Evolutionary conservation across 257 asterid species (phyloP), one percentile per base, ranked within the genome.

Genomic region (Henckelia pumila): DNA sequence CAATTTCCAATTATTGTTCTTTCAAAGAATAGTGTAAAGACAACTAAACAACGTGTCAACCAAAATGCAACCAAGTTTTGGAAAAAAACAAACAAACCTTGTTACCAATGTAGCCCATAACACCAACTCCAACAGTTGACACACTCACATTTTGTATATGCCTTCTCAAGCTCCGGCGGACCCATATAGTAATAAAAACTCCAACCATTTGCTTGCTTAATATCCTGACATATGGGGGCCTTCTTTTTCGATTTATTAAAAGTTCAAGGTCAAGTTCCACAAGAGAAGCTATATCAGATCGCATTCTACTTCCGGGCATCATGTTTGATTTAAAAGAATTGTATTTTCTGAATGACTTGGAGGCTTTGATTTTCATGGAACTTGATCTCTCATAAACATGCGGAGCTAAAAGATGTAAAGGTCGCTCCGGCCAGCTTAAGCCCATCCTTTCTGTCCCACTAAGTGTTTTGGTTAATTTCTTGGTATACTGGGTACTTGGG

Each of bases 201-300:
- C 99, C 99, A 73, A 94, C 96, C 96, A 94, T 89, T 77, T 89
- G 98, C 83, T 94, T 94, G 91, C 99, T 94, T 63, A 89, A 75
- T 67, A 94, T 85, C 75, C 95, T 88, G 56, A 91, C 98, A 77
- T 81, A 94, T 5, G 82, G 68, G 6, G 96, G 79, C 75, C 92
- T 85, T 78, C 98, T 87, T 78, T 84, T 94, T 71, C 88, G 77
- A 71, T 85, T 84, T 63, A 94, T 82, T 65, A 91, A 69, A 56
- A 86, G 82, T 56, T 87, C 92, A 37, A 91, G 96, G 78, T 88
- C 92, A 68, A 80, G 71, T 61, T 86, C 91, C 7, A 72, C 87
- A 19, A 91, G 86, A 16, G 82, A 74, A 35, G 81, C 71, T 66
- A 79, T 73, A 62, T 85, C 83, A 16, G 87, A 72, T 59, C 26